Evolutionary conservation across 768 basidiomycete genomes (phyloP), one percentile per base, ranked within the genome.

Genomic region (Lentinus brumalis): DNA sequence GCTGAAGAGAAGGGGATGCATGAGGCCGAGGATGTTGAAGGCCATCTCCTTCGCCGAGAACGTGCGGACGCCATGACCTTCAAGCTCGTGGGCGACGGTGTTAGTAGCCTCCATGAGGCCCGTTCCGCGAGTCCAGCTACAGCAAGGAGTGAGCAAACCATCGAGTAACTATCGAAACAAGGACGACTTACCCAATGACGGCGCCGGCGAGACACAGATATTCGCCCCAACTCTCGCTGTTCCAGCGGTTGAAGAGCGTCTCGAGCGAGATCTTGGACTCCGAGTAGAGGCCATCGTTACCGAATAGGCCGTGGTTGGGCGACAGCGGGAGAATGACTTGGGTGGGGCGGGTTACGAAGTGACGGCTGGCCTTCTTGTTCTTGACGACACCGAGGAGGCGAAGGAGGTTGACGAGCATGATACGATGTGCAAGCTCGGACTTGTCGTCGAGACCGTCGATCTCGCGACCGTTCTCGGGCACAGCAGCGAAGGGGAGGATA

Each of bases 41-140:
- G 97, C 96, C 97, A 98, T 99, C 78, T 99, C 97, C 79, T 98
- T 98, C 31, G 97, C 91, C 0, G 96, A 98, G 86, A 98, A 99
- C 1, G 97, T 99, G 66, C 97, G 87, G 60, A 97, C 93, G 62
- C 97, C 97, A 63, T 90, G 84, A 60, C 87, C 83, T 78, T 99
- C 97, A 45, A 99, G 83, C 56, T 94, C 94, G 59, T 96, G 92
- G 30, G 97, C 94, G 54, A 98, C 89, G 45, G 90, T 92, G 78
- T 96, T 96, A 46, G 94, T 96, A 4, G 95, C 90, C 59, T 85
- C 89, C 97, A 99, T 98, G 53, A 99, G 78, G 59, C 96, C 96
- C 10, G 97, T 99, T 35, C 97, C 97, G 63, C 97, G 93, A 49
- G 96, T 98, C 96, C 96, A 99, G 38, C 92, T 94, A 62, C 32